These are phyloP conservation scores for Salix koriyanagi DNA, from an alignment of 345 rosid genomes.

Conservation along the genomic window DNA sequence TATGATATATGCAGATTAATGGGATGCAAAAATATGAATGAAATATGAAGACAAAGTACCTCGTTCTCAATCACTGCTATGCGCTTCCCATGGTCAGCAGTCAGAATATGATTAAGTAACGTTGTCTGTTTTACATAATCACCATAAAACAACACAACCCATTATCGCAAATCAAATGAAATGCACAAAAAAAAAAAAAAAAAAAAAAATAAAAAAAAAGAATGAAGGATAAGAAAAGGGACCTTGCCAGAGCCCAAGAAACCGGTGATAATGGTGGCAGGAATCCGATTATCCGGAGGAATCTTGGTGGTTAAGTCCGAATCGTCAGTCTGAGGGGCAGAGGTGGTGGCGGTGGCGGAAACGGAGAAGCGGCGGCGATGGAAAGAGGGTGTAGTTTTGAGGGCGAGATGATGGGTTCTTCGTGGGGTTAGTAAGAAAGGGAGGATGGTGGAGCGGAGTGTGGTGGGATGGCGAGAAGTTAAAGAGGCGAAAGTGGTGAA, in stretches of 20 bases:
- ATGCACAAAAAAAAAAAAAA: background rate
- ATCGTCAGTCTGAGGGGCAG: slow-evolving; percentile 49
- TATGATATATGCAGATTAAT: too few relatives aligned
- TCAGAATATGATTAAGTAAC: slow-evolving; percentile 80
- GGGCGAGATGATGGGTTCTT: slow-evolving; percentile 4
- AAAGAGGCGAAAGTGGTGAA: slow-evolving; percentile 60
- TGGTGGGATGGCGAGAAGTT: slow-evolving; percentile 42
- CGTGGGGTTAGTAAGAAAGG: slow-evolving; percentile 27
- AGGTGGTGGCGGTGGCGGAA: slow-evolving; percentile 46
- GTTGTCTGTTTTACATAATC: slow-evolving; percentile 60
- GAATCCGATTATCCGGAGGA: slow-evolving; percentile 78
- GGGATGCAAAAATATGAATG: background rate
- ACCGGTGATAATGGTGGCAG: slow-evolving; percentile 93
- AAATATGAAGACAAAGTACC: slow-evolving; percentile 31
- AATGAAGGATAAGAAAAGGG: background rate
- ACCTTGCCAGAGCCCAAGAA: slow-evolving; percentile 97
- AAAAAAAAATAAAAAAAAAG: background rate
- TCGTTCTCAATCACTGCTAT: slow-evolving; percentile 96
- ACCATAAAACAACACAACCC: background rate
- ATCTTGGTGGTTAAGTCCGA: slow-evolving; percentile 62
- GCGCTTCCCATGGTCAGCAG: slow-evolving; percentile 94
- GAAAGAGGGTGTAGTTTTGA: slow-evolving; percentile 2
- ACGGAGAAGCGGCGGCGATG: slow-evolving; percentile 47
- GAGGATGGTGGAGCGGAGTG: slow-evolving; percentile 34
- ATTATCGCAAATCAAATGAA: background rate